Evolutionary conservation across 352 stramenopile genomes (phyloP).

Genomic region (Nothophytophthora sp.): DNA sequence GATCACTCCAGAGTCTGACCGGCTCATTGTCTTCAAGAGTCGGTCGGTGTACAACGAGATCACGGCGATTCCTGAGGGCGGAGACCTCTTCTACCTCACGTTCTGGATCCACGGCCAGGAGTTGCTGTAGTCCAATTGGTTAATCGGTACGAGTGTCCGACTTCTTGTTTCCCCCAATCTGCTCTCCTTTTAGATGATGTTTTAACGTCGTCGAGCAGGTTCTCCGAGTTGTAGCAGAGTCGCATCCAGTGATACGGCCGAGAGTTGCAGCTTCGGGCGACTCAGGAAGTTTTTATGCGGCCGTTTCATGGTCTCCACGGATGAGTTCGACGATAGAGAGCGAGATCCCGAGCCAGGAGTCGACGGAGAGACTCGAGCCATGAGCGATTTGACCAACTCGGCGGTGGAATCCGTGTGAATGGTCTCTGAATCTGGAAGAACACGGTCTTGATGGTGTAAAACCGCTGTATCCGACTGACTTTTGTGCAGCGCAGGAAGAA

Average conservation of each 20-base stretch:
- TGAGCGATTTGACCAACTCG: conserved; percentile 10
- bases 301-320: conserved; percentile 1
- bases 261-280: conserved; percentile 10
- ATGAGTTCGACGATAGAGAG: background rate
- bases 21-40: conserved; percentile 72
- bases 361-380: conserved; percentile 8
- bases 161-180: too few species aligned
- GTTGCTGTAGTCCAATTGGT: conserved; percentile 32
- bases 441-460: background rate
- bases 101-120: conserved; percentile 86
- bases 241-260: conserved; percentile 15
- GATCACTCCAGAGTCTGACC: conserved; percentile 40
- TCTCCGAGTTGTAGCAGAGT: conserved; percentile 2
- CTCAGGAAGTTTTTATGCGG: background rate
- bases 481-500: conserved; percentile 20
- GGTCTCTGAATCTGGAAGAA: background rate
- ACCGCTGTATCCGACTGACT: conserved; percentile 10
- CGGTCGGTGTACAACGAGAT: conserved; percentile 75
- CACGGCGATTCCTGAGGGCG: conserved; percentile 20
- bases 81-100: conserved; percentile 63
- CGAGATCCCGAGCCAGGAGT: conserved; percentile 2
- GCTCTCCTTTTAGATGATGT: too few species aligned
- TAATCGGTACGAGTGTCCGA: too few species aligned
- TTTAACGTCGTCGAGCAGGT: background rate
- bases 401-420: conserved; percentile 5